Conservation (phyloP, 257 asterid genomes). For the Parsonsia alboflavescens region DNA sequence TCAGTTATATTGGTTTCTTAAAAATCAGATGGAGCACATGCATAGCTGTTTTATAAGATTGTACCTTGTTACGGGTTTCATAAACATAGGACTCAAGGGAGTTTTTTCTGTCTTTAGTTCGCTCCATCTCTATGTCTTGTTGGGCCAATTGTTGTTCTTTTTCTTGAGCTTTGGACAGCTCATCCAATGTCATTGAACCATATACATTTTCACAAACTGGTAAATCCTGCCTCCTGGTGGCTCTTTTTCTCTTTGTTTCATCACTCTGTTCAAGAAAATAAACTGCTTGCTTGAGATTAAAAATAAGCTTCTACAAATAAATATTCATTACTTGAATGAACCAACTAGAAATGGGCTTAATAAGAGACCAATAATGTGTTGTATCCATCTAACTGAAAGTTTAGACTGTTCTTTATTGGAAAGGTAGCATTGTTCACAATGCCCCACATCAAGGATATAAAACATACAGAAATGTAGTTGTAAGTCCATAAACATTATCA, state of each 20-base stretch:
- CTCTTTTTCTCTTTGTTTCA: constrained; percentile 52
- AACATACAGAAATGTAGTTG: neutral
- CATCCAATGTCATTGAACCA: constrained; percentile 60
- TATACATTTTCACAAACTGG: constrained; percentile 51
- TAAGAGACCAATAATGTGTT: neutral
- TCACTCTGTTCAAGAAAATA: constrained; percentile 46
- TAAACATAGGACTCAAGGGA: constrained; percentile 91
- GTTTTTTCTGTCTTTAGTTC: constrained; percentile 94
- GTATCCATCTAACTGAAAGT: neutral
- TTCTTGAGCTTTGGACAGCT: constrained; percentile 61
- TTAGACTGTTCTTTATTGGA: neutral
- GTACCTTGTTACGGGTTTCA: constrained; percentile 89
- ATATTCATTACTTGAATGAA: neutral
- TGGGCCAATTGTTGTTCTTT: constrained; percentile 64
- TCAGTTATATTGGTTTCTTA: neutral
- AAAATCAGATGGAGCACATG: neutral
- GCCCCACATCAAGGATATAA: neutral
- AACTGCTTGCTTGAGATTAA: neutral
- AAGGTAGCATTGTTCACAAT: neutral
- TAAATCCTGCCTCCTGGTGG: constrained; percentile 58
- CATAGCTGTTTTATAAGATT: constrained; percentile 3
- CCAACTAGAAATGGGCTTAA: neutral
- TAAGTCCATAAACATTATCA: neutral
- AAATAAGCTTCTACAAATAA: neutral
- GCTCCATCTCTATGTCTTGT: constrained; percentile 81